Evolutionary conservation across 176 grass and related monocot species (phyloP).

Genomic region (Cymbopogon citratus): DNA sequence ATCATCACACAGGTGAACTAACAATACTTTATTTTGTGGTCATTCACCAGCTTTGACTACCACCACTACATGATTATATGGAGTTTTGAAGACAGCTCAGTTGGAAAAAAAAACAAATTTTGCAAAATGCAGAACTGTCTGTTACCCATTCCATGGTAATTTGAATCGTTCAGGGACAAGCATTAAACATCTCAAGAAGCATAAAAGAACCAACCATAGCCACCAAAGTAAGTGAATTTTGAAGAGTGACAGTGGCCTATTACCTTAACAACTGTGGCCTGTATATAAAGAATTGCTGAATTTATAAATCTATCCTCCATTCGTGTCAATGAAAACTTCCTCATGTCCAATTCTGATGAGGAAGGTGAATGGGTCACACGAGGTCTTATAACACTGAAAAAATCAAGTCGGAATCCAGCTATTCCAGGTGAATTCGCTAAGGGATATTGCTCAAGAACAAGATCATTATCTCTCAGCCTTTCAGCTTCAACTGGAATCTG

Average conservation of each 20-base stretch:
- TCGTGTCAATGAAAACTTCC: conserved; percentile 48
- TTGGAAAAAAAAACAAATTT: too few species aligned
- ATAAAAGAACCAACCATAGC: conserved; percentile 10
- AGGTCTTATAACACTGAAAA: conserved; percentile 74
- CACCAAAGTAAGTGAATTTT: neutral
- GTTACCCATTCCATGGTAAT: neutral
- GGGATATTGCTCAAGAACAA: conserved; percentile 80
- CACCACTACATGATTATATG: too few species aligned
- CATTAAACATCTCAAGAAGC: conserved; percentile 9
- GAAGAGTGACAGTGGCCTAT: conserved; percentile 13
- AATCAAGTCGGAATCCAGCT: conserved; percentile 94
- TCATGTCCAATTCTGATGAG: conserved; percentile 37
- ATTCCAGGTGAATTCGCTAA: conserved; percentile 74
- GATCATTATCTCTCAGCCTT: conserved; percentile 75
- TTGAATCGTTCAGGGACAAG: conserved; percentile 7
- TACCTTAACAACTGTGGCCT: conserved; percentile 89
- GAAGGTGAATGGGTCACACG: conserved; percentile 82
- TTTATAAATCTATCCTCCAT: conserved; percentile 75
- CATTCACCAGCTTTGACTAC: too few species aligned
- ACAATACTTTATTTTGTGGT: too few species aligned
- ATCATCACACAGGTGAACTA: too few species aligned
- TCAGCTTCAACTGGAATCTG: conserved; percentile 85
- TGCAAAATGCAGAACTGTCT: neutral
- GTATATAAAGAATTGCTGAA: conserved; percentile 72
- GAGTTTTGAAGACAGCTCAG: neutral